These are phyloP conservation scores for Xylariaceae sp. DNA, from an alignment of 2,329 filamentous ascomycete genomes.

Conservation along the genomic window DNA sequence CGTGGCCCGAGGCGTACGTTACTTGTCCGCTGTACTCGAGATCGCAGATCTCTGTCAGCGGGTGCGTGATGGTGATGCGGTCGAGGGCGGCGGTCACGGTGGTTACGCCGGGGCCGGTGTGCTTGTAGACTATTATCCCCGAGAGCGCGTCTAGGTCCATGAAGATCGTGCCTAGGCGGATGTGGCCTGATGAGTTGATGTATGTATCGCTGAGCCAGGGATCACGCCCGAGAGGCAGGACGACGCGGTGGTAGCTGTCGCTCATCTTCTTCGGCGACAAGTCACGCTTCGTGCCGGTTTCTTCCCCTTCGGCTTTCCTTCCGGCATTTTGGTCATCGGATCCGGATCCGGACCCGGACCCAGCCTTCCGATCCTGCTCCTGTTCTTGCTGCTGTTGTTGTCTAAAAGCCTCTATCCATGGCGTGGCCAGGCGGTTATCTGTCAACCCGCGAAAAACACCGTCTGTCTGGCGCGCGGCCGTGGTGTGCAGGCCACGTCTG, in stretches of 20 bases:
- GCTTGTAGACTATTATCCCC: constrained; percentile 70
- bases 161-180: constrained; percentile 68
- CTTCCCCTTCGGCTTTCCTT: constrained; percentile 38
- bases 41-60: constrained; percentile 73
- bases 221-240: constrained; percentile 67
- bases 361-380: no score
- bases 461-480: constrained; percentile 28
- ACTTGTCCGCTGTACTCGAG: constrained; percentile 63
- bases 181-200: constrained; percentile 70
- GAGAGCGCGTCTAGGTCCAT: constrained; percentile 79
- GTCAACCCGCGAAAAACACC: constrained; percentile 37
- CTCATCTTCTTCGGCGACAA: constrained; percentile 65
- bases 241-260: constrained; percentile 65
- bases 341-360: no score
- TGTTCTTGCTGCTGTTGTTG: no score
- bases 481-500: constrained; percentile 22
- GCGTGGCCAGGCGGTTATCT: constrained; percentile 41
- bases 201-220: constrained; percentile 76
- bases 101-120: constrained; percentile 54
- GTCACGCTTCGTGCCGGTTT: constrained; percentile 44
- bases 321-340: no score
- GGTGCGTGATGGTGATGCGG: constrained; percentile 58
- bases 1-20: constrained; percentile 66
- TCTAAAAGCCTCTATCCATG: constrained; percentile 66
- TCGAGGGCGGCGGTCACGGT: constrained; percentile 49